phyloP scores from a whole-genome alignment of 306 rosid genomes.

The Lupinus albus region DNA sequence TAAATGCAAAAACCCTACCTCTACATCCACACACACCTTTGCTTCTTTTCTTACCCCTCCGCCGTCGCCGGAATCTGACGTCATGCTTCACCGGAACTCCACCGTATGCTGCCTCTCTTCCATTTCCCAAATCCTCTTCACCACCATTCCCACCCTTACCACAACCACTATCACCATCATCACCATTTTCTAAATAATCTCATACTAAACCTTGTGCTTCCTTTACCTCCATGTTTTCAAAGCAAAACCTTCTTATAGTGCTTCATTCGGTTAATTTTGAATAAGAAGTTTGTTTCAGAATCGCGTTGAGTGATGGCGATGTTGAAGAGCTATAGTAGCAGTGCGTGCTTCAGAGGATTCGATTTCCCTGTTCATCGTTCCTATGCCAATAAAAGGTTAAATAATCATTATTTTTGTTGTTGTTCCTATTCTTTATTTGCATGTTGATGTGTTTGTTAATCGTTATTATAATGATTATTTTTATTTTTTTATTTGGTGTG shows the following conservation, averaged over 20 bases:
- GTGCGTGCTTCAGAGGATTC: conserved; percentile 44
- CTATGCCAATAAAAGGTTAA: conserved; percentile 49
- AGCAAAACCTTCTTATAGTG: neutral
- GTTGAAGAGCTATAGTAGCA: conserved; percentile 42
- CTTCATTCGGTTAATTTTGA: neutral
- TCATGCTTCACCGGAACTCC: neutral
- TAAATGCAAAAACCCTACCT: neutral
- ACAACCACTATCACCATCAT: neutral
- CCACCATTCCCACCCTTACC: neutral
- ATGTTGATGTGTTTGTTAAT: neutral
- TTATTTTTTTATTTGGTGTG: neutral
- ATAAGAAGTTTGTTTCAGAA: neutral
- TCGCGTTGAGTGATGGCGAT: conserved; percentile 24
- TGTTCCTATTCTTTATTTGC: too few species aligned
- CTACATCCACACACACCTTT: too few species aligned
- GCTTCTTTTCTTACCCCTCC: too few species aligned
- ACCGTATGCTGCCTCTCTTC: neutral
- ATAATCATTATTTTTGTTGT: neutral
- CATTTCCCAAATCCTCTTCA: neutral
- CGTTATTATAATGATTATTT: neutral
- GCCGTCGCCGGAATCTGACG: conserved; percentile 14
- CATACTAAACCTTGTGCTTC: neutral
- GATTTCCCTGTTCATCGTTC: conserved; percentile 49
- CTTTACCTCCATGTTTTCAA: neutral
- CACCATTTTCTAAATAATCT: neutral